phyloP scores from a whole-genome alignment of 495 filamentous ascomycete species.

The Rhypophila decipiens region DNA sequence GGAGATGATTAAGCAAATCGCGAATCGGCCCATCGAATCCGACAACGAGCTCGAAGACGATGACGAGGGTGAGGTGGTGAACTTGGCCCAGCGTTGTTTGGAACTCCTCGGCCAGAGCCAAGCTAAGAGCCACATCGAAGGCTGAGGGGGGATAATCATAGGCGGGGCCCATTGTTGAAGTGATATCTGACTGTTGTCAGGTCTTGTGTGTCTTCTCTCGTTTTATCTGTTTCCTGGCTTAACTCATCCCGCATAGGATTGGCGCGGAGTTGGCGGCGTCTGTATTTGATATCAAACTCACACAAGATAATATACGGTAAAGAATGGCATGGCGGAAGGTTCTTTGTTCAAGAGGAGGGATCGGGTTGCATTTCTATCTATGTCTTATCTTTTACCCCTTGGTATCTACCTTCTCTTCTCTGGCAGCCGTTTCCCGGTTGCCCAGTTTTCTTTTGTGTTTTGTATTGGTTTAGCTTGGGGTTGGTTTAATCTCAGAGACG shows the following conservation, averaged over 20 bases:
- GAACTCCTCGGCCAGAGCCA: slow-evolving; percentile 68
- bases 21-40: slow-evolving; percentile 82
- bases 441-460: too few relatives aligned
- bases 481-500: too few relatives aligned
- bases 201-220: not conserved
- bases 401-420: too few relatives aligned
- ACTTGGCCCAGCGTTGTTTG: slow-evolving; percentile 79
- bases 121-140: slow-evolving; percentile 51
- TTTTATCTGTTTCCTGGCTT: slow-evolving; percentile 20
- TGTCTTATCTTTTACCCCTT: too few relatives aligned
- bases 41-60: slow-evolving; percentile 84
- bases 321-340: slow-evolving; percentile 4
- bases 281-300: slow-evolving; percentile 21
- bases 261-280: slow-evolving; percentile 35
- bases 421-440: too few relatives aligned
- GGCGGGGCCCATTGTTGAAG: too few relatives aligned
- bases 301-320: slow-evolving; percentile 25
- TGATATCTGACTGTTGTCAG: not conserved
- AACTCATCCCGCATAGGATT: slow-evolving; percentile 25
- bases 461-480: too few relatives aligned
- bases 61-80: slow-evolving; percentile 87
- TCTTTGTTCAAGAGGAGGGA: not conserved
- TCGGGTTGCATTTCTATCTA: too few relatives aligned
- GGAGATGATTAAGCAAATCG: slow-evolving; percentile 81
- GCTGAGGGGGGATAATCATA: slow-evolving; percentile 25